A percentile compares a stretch with the other conserved stretches of the same genome.
These are phyloP conservation scores for Saccharomyces cerevisiae DNA, from an alignment of 805 yeast genomes.

Conservation along the genomic window DNA sequence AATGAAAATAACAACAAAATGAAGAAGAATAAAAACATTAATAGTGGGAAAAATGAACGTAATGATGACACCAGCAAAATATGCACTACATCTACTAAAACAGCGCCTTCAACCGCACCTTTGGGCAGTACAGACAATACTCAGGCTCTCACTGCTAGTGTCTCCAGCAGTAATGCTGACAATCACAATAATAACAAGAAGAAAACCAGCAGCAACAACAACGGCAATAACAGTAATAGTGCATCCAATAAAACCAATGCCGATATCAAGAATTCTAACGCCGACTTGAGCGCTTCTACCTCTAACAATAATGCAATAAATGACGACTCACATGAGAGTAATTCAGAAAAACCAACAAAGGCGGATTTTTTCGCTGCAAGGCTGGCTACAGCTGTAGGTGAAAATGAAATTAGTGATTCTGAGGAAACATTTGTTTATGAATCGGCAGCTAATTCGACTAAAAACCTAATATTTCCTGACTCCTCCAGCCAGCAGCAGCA, in stretches of 20 bases:
- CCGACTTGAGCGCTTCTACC: slow-evolving; percentile 4
- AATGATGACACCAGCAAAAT: background rate
- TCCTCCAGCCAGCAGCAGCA: slow-evolving; percentile 1
- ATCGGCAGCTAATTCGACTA: slow-evolving; percentile 29
- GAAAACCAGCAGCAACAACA: slow-evolving; percentile 3
- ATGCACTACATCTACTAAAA: background rate
- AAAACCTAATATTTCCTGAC: slow-evolving; percentile 16
- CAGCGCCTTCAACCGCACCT: background rate
- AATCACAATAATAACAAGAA: slow-evolving; percentile 2
- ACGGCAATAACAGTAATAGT: slow-evolving; percentile 6
- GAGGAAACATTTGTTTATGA: slow-evolving; percentile 97
- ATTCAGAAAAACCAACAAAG: slow-evolving; percentile 40
- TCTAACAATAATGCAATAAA: slow-evolving; percentile 3
- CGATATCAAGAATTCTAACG: slow-evolving; percentile 3
- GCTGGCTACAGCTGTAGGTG: slow-evolving; percentile 88
- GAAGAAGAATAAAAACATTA: background rate
- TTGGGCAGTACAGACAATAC: slow-evolving; percentile 3
- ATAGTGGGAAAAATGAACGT: background rate
- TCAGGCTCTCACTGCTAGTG: slow-evolving; percentile 3
- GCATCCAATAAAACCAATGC: slow-evolving; percentile 3
- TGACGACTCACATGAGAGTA: slow-evolving; percentile 10
- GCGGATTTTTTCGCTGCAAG: slow-evolving; percentile 94
- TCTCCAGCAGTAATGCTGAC: background rate
- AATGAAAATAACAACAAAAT: background rate
- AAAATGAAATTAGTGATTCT: slow-evolving; percentile 75